These are phyloP conservation scores for Myotisia sp. DNA, from an alignment of 2,329 filamentous ascomycete genomes.

Conservation along the genomic window DNA sequence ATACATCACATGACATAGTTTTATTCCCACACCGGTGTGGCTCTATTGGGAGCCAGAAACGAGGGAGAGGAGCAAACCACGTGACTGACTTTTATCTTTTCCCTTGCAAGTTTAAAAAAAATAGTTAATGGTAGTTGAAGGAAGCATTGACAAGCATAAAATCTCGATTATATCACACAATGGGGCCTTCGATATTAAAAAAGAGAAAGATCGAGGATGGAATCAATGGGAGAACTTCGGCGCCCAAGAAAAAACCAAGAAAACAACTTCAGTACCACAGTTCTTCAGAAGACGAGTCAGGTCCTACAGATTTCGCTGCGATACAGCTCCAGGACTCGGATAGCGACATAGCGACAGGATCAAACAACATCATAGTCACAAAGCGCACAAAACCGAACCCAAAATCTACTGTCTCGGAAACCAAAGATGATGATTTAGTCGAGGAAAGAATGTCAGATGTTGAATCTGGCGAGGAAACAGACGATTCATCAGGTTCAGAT, in stretches of 20 bases:
- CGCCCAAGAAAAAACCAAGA: slow-evolving; percentile 45
- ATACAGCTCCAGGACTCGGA: slow-evolving; percentile 10
- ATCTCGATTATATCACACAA: slow-evolving; percentile 13
- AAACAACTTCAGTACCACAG: slow-evolving; percentile 49
- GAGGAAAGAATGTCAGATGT: slow-evolving; percentile 13
- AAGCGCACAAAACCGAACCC: no score
- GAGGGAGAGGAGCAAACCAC: background rate
- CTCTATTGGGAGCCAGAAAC: no score
- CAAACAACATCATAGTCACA: slow-evolving; percentile 17
- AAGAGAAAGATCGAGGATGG: slow-evolving; percentile 49
- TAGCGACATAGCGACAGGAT: slow-evolving; percentile 11
- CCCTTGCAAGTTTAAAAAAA: slow-evolving; percentile 3
- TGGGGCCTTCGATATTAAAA: slow-evolving; percentile 30
- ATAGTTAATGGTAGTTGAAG: background rate
- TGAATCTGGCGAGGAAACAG: slow-evolving; percentile 17
- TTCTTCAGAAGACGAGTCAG: slow-evolving; percentile 43
- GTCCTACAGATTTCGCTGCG: slow-evolving; percentile 14
- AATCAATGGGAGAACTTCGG: slow-evolving; percentile 38
- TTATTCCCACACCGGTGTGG: no score
- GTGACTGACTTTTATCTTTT: background rate
- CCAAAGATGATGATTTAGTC: slow-evolving; percentile 19
- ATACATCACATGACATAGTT: no score
- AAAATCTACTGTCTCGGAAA: slow-evolving; percentile 10
- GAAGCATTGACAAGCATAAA: background rate
- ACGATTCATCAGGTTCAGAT: slow-evolving; percentile 16